Conservation (phyloP, 176 grass and related monocot species). For the Miscanthus lutarioriparius region DNA sequence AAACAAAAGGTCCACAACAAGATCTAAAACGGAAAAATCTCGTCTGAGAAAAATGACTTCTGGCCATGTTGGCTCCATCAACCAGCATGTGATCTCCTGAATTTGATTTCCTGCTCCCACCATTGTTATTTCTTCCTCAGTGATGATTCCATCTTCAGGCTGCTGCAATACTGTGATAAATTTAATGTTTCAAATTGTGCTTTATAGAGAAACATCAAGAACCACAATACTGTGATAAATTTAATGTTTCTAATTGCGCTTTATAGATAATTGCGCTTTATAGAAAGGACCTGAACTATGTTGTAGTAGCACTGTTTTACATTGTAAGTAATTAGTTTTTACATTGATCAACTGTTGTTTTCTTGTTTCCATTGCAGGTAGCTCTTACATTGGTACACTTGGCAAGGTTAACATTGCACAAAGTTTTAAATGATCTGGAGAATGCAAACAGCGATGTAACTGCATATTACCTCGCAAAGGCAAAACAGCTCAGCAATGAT, state of each 20-base stretch:
- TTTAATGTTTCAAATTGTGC: neutral
- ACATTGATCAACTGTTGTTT: conserved; percentile 23
- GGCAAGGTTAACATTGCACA: conserved; percentile 69
- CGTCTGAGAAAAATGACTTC: neutral
- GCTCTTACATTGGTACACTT: conserved; percentile 62
- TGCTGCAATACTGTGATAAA: neutral
- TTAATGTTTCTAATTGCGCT: neutral
- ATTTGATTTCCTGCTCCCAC: conserved; percentile 1
- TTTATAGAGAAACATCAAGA: neutral
- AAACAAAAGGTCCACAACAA: neutral
- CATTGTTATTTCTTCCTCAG: neutral
- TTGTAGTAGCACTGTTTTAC: neutral
- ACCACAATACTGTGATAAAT: neutral
- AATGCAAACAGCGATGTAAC: conserved; percentile 45
- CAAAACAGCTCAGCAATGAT: conserved; percentile 57
- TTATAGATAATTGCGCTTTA: neutral
- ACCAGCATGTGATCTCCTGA: neutral
- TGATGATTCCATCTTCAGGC: neutral
- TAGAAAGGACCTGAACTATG: neutral
- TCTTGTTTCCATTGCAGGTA: conserved; percentile 50
- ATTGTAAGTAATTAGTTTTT: conserved; percentile 4
- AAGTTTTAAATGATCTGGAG: conserved; percentile 41
- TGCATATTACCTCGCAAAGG: conserved; percentile 45
- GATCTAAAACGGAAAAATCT: neutral
- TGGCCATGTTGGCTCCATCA: neutral